These are phyloP conservation scores for Penicillium parvum DNA, from an alignment of 495 filamentous ascomycete genomes.

Conservation along the genomic window DNA sequence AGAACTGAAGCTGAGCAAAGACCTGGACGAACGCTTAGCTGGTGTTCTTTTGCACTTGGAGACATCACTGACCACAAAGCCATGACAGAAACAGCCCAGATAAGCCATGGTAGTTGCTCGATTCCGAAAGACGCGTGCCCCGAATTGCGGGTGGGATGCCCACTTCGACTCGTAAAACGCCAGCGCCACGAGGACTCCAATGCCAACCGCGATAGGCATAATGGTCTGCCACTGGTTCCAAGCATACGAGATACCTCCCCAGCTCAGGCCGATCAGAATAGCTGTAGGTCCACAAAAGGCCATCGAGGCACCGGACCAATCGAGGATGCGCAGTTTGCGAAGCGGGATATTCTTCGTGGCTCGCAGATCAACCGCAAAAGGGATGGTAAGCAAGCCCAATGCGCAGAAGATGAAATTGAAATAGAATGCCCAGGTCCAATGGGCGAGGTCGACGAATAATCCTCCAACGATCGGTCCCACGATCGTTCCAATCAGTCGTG, in stretches of 20 bases:
- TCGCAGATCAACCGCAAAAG: conserved; percentile 32
- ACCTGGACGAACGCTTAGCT: conserved; percentile 20
- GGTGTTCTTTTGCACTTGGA: not conserved
- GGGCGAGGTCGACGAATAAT: conserved; percentile 30
- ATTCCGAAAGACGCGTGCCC: conserved; percentile 45
- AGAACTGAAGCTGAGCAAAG: conserved; percentile 52
- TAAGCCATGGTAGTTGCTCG: conserved; percentile 33
- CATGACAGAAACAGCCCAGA: conserved; percentile 50
- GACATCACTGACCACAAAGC: conserved; percentile 40
- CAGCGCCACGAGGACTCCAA: conserved; percentile 36
- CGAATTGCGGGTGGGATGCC: conserved; percentile 50
- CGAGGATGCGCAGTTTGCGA: conserved; percentile 27
- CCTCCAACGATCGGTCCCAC: conserved; percentile 38
- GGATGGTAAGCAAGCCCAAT: conserved; percentile 30
- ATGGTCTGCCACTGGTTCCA: conserved; percentile 44
- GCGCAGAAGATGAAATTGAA: conserved; percentile 41
- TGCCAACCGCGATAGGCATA: conserved; percentile 51
- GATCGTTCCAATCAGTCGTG: conserved; percentile 33
- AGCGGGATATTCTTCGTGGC: conserved; percentile 22
- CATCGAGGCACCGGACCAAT: conserved; percentile 36
- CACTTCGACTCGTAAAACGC: conserved; percentile 45
- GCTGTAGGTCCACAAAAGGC: conserved; percentile 23
- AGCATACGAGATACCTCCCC: conserved; percentile 28
- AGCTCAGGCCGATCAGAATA: conserved; percentile 36
- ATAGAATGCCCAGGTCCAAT: conserved; percentile 42